Percentiles rank a stretch among this genome's conserved stretches.
phyloP scores from a whole-genome alignment of 179 eudicot genomes.

The Amaranthus tricolor region DNA sequence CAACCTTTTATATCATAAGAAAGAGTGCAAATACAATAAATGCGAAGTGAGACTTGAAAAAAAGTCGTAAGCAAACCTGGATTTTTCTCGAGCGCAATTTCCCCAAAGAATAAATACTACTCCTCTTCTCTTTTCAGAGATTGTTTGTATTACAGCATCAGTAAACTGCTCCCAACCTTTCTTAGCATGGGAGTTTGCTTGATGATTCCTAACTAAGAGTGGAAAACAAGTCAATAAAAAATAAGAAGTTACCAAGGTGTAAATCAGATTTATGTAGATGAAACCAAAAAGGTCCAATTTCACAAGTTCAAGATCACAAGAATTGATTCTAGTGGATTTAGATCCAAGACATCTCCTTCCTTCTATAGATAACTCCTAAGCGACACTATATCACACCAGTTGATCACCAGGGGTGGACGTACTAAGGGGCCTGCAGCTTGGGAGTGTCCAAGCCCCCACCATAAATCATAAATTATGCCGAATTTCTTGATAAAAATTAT shows the following conservation, averaged over 20 bases:
- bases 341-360: neutral
- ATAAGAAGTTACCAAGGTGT: neutral
- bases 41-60: neutral
- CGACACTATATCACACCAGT: neutral
- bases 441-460: too few species aligned
- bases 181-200: conserved; percentile 94
- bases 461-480: too few species aligned
- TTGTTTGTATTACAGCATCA: conserved; percentile 74
- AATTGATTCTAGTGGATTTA: neutral
- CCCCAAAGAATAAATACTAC: conserved; percentile 96
- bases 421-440: too few species aligned
- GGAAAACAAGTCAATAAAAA: conserved; percentile 9
- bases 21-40: neutral
- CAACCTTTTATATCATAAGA: neutral
- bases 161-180: conserved; percentile 98
- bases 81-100: conserved; percentile 86
- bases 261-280: neutral
- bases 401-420: too few species aligned
- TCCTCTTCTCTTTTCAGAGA: conserved; percentile 70
- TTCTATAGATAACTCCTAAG: neutral
- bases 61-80: conserved; percentile 41
- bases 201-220: conserved; percentile 66
- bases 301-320: neutral
- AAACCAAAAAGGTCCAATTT: neutral
- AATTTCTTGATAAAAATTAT: too few species aligned